These are phyloP conservation scores for Pichia sp. DNA, from an alignment of 1,139 yeast genomes.

Conservation along the genomic window DNA sequence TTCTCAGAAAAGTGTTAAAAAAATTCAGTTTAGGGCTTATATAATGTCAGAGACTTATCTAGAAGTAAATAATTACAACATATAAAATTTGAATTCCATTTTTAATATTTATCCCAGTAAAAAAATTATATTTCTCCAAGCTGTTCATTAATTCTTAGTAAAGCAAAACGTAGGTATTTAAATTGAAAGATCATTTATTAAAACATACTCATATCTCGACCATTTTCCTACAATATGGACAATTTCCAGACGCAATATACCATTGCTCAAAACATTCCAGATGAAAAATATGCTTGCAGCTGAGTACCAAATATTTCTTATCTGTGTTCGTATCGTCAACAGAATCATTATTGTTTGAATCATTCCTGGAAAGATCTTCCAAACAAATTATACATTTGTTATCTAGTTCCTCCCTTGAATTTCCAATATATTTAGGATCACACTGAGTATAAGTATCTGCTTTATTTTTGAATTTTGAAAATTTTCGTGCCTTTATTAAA, in stretches of 20 bases:
- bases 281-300: slow-evolving; percentile 44
- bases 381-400: slow-evolving; percentile 24
- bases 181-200: too few species aligned
- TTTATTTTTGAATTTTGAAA: slow-evolving; percentile 16
- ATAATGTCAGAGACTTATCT: too few species aligned
- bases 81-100: too few species aligned
- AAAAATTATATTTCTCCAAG: too few species aligned
- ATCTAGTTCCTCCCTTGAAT: slow-evolving; percentile 12
- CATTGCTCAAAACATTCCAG: slow-evolving; percentile 41
- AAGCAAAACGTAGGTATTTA: too few species aligned
- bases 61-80: too few species aligned
- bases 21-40: too few species aligned
- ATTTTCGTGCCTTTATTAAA: slow-evolving; percentile 22
- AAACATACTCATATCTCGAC: slow-evolving; percentile 6
- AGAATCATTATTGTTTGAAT: too few species aligned
- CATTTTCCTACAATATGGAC: slow-evolving; percentile 42
- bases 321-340: background rate
- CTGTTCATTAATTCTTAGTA: too few species aligned
- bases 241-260: slow-evolving; percentile 37
- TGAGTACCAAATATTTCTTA: slow-evolving; percentile 22
- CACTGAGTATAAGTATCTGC: slow-evolving; percentile 7
- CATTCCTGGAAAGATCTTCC: slow-evolving; percentile 13
- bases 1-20: too few species aligned
- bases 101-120: too few species aligned
- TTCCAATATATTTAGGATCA: background rate